Base-by-base conservation (phyloP, 805 yeast genomes). In the Saturnispora serradocipensis region DNA sequence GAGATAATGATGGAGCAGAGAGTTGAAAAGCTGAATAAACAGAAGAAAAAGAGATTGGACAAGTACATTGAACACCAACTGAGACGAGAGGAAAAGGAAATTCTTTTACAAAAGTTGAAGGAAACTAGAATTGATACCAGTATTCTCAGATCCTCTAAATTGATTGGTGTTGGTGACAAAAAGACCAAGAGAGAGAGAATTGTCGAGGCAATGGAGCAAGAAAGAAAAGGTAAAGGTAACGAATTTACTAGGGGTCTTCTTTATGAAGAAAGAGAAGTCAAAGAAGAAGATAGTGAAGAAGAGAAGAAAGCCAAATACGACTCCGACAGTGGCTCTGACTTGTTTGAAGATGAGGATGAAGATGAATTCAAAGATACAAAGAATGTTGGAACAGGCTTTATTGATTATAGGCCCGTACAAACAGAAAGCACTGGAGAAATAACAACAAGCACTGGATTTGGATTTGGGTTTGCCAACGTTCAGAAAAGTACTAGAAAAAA, bases 11-110 rank as follows among this genome's bases (percentile, higher is more conserved):
- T 85, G 51, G 66, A 74, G 27, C 83, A 87, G 43, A 75, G 75
- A 50, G 72, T 77, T 50, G 91, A 87, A 53, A 88, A 88, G 61
- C 67, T 86, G 36, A 81, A 90, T 0, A 72, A 80, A 47, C 76
- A 84, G 46, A 85, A 91, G 71, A 78, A 74, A 73, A 77, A 86
- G 70, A 71, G 98, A 53, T 69, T 91, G 43, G 97, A 91, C 55
- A 91, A 91, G 67, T 91, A 88, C 66, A 88, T 91, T 38, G 95
- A 89, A 53, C 95, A 87, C 68, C 97, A 89, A 64, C 63, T 89
- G 59, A 85, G 84, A 61, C 73, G 95, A 62, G 96, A 91, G 65
- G 98, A 91, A 68, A 86, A 86, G 66, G 86, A 86, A 58, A 76
- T 77, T 3, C 71, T 91, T 50, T 70, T 91, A 43, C 81, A 84